Evolutionary conservation across 225 moss, liverwort and hornwort species (phyloP).

Genomic region (Neckera pumila): DNA sequence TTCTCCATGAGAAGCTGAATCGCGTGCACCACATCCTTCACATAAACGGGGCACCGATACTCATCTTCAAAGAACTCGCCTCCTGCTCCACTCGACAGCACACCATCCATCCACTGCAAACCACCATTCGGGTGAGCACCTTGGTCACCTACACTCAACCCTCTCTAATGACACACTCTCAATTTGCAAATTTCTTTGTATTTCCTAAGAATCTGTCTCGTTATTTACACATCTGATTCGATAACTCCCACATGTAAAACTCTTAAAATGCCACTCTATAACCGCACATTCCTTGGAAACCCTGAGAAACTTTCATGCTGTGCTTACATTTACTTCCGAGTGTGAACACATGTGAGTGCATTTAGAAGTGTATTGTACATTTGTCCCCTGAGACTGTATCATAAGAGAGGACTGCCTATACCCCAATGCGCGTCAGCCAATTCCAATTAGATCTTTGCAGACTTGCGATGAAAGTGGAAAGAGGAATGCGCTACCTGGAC

Average conservation of each 20-base stretch:
- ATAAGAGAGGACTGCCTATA: not conserved
- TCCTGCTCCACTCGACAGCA: constrained; percentile 43
- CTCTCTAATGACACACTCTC: not conserved
- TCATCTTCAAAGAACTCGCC: constrained; percentile 75
- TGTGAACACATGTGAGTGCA: not conserved
- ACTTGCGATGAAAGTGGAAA: not conserved
- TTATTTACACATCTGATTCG: not conserved
- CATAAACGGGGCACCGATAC: constrained; percentile 82
- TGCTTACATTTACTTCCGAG: not conserved
- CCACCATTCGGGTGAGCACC: not conserved
- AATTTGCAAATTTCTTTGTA: not conserved
- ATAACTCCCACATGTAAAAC: not conserved
- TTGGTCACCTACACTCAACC: not conserved
- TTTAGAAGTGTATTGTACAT: not conserved
- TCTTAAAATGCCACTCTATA: not conserved
- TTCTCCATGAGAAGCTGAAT: constrained; percentile 57
- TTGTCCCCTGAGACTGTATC: not conserved
- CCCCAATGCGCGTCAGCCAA: not conserved
- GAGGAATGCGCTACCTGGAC: constrained; percentile 44
- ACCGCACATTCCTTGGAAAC: not conserved
- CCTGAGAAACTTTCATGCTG: not conserved
- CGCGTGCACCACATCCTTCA: constrained; percentile 73
- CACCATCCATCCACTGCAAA: constrained; percentile 83
- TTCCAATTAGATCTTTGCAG: not conserved
- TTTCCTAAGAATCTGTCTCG: not conserved